These are phyloP conservation scores for Ophiosphaerella narmari DNA, from an alignment of 2,329 filamentous ascomycete species.

Conservation along the genomic window DNA sequence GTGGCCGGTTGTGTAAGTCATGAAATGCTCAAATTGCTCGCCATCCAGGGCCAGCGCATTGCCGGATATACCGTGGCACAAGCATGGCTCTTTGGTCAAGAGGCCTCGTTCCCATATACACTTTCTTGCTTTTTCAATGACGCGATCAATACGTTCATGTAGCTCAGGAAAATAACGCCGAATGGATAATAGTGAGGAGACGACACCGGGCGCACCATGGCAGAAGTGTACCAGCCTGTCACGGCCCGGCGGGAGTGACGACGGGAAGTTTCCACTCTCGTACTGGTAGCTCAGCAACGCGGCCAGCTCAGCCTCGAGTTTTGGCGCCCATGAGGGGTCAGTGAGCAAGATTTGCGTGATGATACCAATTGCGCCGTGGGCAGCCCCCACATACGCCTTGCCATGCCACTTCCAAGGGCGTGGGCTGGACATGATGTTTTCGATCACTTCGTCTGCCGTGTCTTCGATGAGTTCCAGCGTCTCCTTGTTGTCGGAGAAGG, in stretches of 20 bases:
- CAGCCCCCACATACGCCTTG: conserved; percentile 67
- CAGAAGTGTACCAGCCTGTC: conserved; percentile 66
- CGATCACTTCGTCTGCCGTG: conserved; percentile 61
- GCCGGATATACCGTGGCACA: conserved; percentile 69
- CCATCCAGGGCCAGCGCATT: conserved; percentile 63
- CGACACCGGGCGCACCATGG: conserved; percentile 68
- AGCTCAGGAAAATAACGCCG: conserved; percentile 61
- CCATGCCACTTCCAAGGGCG: conserved; percentile 69
- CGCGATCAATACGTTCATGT: conserved; percentile 57
- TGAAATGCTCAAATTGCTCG: conserved; percentile 60
- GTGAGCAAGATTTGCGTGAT: conserved; percentile 70
- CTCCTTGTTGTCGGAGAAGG: conserved; percentile 56
- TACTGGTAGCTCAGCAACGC: conserved; percentile 64
- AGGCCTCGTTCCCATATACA: conserved; percentile 63
- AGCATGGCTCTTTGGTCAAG: conserved; percentile 66
- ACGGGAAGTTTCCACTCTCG: conserved; percentile 67
- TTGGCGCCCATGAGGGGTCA: conserved; percentile 58
- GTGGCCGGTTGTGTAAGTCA: conserved; percentile 62
- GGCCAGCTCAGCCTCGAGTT: conserved; percentile 59
- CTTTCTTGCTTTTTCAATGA: conserved; percentile 57
- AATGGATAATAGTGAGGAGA: conserved; percentile 63
- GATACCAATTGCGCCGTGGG: conserved; percentile 71
- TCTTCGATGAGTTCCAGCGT: conserved; percentile 58
- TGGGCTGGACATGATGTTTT: conserved; percentile 61
- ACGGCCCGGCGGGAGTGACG: conserved; percentile 55